Evolutionary conservation across 352 stramenopile genomes (phyloP), one percentile per base, ranked within the genome.

Genomic region (Phytophthora aleatoria): DNA sequence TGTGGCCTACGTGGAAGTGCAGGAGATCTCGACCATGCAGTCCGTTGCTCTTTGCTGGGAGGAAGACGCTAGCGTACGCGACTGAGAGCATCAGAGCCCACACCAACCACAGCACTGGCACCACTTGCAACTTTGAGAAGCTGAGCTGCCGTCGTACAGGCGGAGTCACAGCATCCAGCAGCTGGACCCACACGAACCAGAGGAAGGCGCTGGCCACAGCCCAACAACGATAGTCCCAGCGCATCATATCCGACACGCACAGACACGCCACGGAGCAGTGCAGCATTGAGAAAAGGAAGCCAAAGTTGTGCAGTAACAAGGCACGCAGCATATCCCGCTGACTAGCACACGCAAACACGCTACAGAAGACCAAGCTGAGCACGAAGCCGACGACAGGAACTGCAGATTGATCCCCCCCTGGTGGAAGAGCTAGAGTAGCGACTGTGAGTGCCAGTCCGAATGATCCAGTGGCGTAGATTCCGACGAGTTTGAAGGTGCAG

Each of bases 281-380:
- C n/a, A 74, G 27, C 42, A 68, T 73, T 1, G 59, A 57, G 50
- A 81, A 81, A 10, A 76, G 38, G 16, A 76, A 77, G 15, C 67
- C 73, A 43, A 81, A 81, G 52, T 77, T 81, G 41, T 61, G 59
- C 4, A 71, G 28, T 4, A 68, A 42, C 20, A 81, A 56, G 9
- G 59, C 57, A 15, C 15, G 44, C 1, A 71, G 33, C 35, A 78
- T 53, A 10, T 69, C 69, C 2, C 69, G 69, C n/a, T 81, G 73
- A 28, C 61, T 68, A 12, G 38, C 52, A 28, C 61, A 68, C 1
- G 38, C 61, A 44, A 68, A 68, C 11, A 57, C 55, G 11, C 27
- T 26, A 39, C 45, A 56, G 24, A 64, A 68, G 28, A 10, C 38
- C 13, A 52, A 28, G n/a, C 26, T 64, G 4, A 68, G 38, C 11